Evolutionary conservation across 345 rosid species (phyloP), one percentile per base, ranked within the genome.

Genomic region (Boechera divaricarpa): DNA sequence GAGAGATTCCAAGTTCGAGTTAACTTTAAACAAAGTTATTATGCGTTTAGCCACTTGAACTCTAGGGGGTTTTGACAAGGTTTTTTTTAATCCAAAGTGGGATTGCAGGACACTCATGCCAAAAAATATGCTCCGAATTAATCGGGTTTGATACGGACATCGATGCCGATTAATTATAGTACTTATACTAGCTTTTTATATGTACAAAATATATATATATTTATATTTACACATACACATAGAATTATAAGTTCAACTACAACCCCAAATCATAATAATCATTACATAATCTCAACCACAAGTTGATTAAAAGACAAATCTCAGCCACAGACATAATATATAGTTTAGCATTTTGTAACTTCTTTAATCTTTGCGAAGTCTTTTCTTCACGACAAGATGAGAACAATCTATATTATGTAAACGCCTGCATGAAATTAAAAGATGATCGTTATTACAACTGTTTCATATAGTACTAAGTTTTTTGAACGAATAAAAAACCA

Each of bases 261-360:
- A 79, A 51, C 72, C 63, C 70, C 80, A 85, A 11, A 76, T 15
- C 2, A 68, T 28, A 41, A 29, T 51, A 73, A 10, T 61, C 68
- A 65, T 36, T 67, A 67, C 62, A 66, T 10, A 66, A 44, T n/a
- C 33, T 36, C n/a, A 39, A 16, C 36, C 29, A 21, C 58, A 65
- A 2, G 2, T 2, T 28, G 29, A 28, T 28, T 2, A 28, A 28
- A 28, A 28, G 3, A 28, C 2, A 28, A 9, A 8, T 39, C 42
- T 36, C n/a, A 39, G 12, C 36, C 16, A 21, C 58, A 65, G 0
- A 32, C 24, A 21, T 31, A 42, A 56, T 10, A 54, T 31, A 63
- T 5, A 11, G 1, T 21, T 41, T 52, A 1, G 5, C 4, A 2
- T 56, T 63, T 70, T 2, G 29, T 11, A 45, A 7, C 57, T 64